Evolutionary conservation across 208 protist species (phyloP).

Genomic region (Trypanosoma avium): DNA sequence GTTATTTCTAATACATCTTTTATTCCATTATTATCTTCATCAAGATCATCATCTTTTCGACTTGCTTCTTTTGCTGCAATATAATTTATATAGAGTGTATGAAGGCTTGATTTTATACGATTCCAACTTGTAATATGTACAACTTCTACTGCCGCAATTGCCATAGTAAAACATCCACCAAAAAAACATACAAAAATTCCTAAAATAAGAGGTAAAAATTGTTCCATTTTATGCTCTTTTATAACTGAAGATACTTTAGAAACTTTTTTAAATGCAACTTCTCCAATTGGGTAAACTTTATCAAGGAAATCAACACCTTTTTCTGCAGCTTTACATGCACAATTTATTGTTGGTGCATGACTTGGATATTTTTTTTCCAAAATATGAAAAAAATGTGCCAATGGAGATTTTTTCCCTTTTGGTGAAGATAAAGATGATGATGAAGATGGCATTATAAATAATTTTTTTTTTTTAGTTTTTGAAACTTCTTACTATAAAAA

Average conservation of each 20-base stretch:
- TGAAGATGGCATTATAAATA: background rate
- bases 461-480: background rate
- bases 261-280: conserved; percentile 19
- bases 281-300: conserved; percentile 17
- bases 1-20: conserved; percentile 48
- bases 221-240: conserved; percentile 30
- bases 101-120: conserved; percentile 37
- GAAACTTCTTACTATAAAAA: too few relatives aligned
- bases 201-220: conserved; percentile 50
- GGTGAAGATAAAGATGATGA: background rate
- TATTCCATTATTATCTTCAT: conserved; percentile 50
- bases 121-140: conserved; percentile 73
- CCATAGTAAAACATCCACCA: conserved; percentile 70
- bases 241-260: background rate
- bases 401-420: background rate
- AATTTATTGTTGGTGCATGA: conserved; percentile 29
- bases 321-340: conserved; percentile 25
- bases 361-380: conserved; percentile 53
- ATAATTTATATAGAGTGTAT: conserved; percentile 68
- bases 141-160: conserved; percentile 72
- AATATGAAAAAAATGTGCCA: conserved; percentile 37
- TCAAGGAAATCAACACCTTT: conserved; percentile 28
- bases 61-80: conserved; percentile 44
- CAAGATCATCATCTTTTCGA: conserved; percentile 51
- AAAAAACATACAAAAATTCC: conserved; percentile 82